Evolutionary conservation across 169 alveolate genomes (phyloP).

Genomic region (Eimeria necatrix): DNA sequence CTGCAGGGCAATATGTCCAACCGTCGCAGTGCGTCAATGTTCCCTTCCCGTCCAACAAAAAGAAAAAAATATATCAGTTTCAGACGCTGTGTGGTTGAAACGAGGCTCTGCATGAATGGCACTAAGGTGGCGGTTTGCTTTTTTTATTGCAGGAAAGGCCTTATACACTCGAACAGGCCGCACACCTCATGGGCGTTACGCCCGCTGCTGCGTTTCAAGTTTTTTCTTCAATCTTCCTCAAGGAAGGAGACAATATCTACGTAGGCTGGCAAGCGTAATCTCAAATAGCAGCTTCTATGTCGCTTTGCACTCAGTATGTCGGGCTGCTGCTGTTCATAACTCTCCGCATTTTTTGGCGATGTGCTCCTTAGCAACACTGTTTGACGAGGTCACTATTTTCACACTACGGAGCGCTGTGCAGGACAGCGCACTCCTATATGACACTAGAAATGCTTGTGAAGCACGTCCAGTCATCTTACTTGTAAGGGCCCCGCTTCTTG

Average conservation of each 20-base stretch:
- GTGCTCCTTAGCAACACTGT: too few species aligned
- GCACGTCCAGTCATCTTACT: not conserved
- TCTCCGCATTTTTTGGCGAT: too few species aligned
- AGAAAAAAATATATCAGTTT: too few species aligned
- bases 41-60: not conserved
- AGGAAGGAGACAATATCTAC: conserved; percentile 46
- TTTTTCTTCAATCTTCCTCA: conserved; percentile 52
- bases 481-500: too few species aligned
- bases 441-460: not conserved
- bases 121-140: not conserved
- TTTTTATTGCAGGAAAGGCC: not conserved
- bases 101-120: too few species aligned
- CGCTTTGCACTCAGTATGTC: not conserved
- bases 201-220: conserved; percentile 56
- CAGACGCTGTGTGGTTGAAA: too few species aligned
- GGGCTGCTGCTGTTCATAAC: too few species aligned
- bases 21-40: conserved; percentile 29
- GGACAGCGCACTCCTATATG: too few species aligned
- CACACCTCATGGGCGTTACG: conserved; percentile 56
- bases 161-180: conserved; percentile 53
- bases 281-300: not conserved
- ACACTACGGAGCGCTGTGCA: too few species aligned
- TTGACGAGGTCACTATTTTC: too few species aligned
- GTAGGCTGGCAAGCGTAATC: not conserved
- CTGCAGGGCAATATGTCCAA: conserved; percentile 46